These are phyloP conservation scores for Prunus davidiana DNA, from an alignment of 306 rosid genomes.

Conservation along the genomic window DNA sequence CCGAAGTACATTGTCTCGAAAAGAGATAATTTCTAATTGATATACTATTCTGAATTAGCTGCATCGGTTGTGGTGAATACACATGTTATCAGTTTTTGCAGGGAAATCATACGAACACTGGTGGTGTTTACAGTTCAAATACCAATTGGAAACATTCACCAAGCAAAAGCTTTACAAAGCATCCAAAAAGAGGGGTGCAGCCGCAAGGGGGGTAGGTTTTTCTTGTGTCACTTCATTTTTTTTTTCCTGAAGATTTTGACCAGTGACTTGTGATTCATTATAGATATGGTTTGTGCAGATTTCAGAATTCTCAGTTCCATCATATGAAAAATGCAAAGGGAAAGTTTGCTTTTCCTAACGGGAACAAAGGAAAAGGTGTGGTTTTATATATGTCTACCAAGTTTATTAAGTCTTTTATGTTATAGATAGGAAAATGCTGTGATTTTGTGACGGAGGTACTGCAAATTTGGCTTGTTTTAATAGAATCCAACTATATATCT, in stretches of 20 bases:
- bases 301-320: constrained; percentile 62
- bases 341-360: constrained; percentile 37
- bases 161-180: constrained; percentile 43
- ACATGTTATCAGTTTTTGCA: constrained; percentile 32
- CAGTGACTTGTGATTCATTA: constrained; percentile 12
- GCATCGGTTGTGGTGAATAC: constrained; percentile 4
- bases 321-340: constrained; percentile 47
- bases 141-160: constrained; percentile 50
- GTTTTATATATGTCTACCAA: constrained; percentile 17
- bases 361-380: constrained; percentile 60
- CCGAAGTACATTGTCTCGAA: neutral
- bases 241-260: constrained; percentile 6
- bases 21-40: neutral
- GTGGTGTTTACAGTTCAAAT: constrained; percentile 43
- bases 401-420: neutral
- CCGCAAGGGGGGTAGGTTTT: constrained; percentile 43
- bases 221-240: constrained; percentile 1
- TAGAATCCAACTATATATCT: neutral
- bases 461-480: neutral
- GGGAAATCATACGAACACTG: constrained; percentile 40
- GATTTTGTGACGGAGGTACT: neutral
- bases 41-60: constrained; percentile 7
- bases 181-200: constrained; percentile 42
- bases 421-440: neutral
- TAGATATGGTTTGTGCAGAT: constrained; percentile 43